Evolutionary conservation across 164 flowering plant genomes (phyloP).

Genomic region (Magnolia sinica): DNA sequence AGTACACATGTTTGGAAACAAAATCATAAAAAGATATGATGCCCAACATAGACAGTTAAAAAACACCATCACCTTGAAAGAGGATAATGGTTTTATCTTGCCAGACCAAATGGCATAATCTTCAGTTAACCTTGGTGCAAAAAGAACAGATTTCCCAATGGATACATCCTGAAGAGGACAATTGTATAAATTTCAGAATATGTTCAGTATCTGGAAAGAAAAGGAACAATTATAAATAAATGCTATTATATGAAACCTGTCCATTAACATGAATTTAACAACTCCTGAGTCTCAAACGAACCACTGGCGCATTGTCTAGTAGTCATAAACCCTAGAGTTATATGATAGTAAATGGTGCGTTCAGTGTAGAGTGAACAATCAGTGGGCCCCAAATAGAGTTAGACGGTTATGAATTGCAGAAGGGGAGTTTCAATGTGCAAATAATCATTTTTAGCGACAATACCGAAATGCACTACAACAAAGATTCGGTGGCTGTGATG

Average conservation of each 20-base stretch:
- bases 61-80: slow-evolving; percentile 55
- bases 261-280: not conserved
- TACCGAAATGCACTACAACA: too few species aligned
- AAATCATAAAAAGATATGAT: not conserved
- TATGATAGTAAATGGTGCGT: too few species aligned
- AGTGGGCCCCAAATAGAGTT: too few species aligned
- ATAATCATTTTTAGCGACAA: too few species aligned
- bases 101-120: slow-evolving; percentile 96
- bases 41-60: not conserved
- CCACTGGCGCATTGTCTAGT: not conserved
- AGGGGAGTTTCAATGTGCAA: too few species aligned
- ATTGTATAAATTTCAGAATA: not conserved
- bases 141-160: slow-evolving; percentile 72
- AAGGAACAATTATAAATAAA: too few species aligned
- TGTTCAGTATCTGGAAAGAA: not conserved
- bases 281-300: not conserved
- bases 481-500: too few species aligned
- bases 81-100: slow-evolving; percentile 63
- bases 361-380: too few species aligned
- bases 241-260: not conserved
- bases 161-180: slow-evolving; percentile 49
- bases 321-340: too few species aligned
- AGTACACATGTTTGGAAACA: not conserved
- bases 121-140: slow-evolving; percentile 73
- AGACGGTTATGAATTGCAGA: too few species aligned